Base-by-base conservation (phyloP, 148 eudicot genomes). In the Nepenthes mirabilis region DNA sequence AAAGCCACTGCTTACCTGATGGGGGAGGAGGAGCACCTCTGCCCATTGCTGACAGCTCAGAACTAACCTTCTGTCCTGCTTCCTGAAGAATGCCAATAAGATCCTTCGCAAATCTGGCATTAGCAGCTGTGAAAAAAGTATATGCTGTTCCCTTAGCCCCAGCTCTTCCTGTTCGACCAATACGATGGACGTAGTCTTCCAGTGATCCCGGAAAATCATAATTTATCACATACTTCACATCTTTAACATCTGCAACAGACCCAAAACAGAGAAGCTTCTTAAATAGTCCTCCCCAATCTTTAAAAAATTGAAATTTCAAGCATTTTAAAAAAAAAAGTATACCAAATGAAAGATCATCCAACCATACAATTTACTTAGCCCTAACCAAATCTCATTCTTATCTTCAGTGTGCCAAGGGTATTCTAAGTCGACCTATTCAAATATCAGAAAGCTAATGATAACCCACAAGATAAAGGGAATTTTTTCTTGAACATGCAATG, bases 61-160 rank as follows among this genome's bases (percentile, higher is more conserved):
- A 75, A 58, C 80, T 81, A 65, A 94, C 87, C 63, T 84, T 86
- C 74, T 94, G 97, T 12, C 99, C 99, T 50, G 99, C 99, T 78
- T 94, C 99, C 81, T 89, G 74, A 9, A 94, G 93, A 55, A 94
- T 85, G 61, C 68, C 75, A 63, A 89, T 84, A 36, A 94, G 95
- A 37, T 94, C 99, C 67, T 89, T 94, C 0, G 99, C 99, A 54
- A 94, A 94, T 74, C 99, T 76, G 58, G 95, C 99, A 81, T 89
- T 94, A 52, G 99, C 97, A 66, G 88, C 99, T 57, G 99, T 94
- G 73, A 94, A 94, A 71, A 82, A 94, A 33, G 95, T 74, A 68
- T 94, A 94, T 55, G 99, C 97, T 57, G 95, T 89, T 70, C 99
- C 99, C 70, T 78, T 89, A 48, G 99, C 97, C 47, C 99, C 99